Conservation (phyloP, 2,329 filamentous ascomycete species). For the Dactylellina parvicollis region DNA sequence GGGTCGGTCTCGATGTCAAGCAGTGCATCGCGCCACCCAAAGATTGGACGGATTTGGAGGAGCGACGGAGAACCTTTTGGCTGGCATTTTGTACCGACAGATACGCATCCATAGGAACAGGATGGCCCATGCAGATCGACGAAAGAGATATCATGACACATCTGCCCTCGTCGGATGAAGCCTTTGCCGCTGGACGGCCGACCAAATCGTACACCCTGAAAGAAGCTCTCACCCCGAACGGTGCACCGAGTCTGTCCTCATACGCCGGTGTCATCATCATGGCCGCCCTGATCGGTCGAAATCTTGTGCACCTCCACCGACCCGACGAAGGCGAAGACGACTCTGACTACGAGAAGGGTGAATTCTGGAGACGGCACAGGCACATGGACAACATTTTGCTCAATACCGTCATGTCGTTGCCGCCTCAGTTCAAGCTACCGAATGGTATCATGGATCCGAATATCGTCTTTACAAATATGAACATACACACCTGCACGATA, state of each 20-base stretch:
- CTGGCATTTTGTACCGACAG: slow-evolving; percentile 89
- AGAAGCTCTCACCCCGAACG: slow-evolving; percentile 75
- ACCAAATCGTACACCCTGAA: slow-evolving; percentile 76
- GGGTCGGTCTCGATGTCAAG: slow-evolving; percentile 84
- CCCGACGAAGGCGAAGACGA: slow-evolving; percentile 83
- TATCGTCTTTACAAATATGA: slow-evolving; percentile 94
- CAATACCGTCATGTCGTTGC: slow-evolving; percentile 85
- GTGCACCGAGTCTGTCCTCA: slow-evolving; percentile 77
- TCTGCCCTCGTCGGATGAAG: slow-evolving; percentile 83
- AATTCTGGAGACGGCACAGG: slow-evolving; percentile 94
- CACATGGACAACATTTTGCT: slow-evolving; percentile 88
- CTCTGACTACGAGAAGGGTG: slow-evolving; percentile 80
- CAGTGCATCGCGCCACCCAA: slow-evolving; percentile 85
- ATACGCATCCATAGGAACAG: slow-evolving; percentile 94
- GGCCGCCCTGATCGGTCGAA: slow-evolving; percentile 89
- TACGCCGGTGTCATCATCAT: slow-evolving; percentile 84
- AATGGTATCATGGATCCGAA: slow-evolving; percentile 80
- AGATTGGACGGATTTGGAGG: slow-evolving; percentile 94
- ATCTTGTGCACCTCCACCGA: slow-evolving; percentile 88
- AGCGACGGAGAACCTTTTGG: slow-evolving; percentile 93
- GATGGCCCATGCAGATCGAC: slow-evolving; percentile 95
- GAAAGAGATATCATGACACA: slow-evolving; percentile 90
- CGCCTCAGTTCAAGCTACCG: slow-evolving; percentile 80
- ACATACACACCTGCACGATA: slow-evolving; percentile 93
- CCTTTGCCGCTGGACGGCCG: slow-evolving; percentile 81